Evolutionary conservation across 148 eudicot species (phyloP).

Genomic region (Cornus florida): DNA sequence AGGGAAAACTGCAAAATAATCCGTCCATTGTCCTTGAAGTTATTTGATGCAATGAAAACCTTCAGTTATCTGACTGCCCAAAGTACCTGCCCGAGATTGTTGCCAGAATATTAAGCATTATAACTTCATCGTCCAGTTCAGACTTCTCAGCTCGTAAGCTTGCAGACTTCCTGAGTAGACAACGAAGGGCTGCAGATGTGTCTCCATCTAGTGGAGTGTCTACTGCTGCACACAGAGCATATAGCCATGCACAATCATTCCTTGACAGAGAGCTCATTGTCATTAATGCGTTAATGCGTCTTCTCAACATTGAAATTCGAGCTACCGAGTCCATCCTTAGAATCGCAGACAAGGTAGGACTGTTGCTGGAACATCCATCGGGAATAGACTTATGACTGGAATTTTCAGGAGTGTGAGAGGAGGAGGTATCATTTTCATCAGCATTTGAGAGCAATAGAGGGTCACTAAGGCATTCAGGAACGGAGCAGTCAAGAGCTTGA

Average conservation of each 20-base stretch:
- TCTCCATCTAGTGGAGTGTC: slow-evolving; percentile 83
- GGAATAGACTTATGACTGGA: slow-evolving; percentile 12
- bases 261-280: slow-evolving; percentile 36
- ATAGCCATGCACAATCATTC: slow-evolving; percentile 71
- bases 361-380: slow-evolving; percentile 13
- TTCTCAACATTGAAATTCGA: slow-evolving; percentile 57
- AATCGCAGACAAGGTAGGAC: slow-evolving; percentile 55
- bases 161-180: slow-evolving; percentile 74
- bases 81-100: slow-evolving; percentile 73
- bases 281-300: slow-evolving; percentile 46
- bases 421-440: slow-evolving; percentile 3
- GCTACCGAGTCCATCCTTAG: slow-evolving; percentile 63
- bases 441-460: background rate
- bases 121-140: slow-evolving; percentile 70
- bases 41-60: no score
- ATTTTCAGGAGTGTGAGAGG: slow-evolving; percentile 3
- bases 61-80: slow-evolving; percentile 59
- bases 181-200: slow-evolving; percentile 72
- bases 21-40: no score
- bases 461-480: slow-evolving; percentile 5
- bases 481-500: background rate
- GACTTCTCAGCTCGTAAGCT: slow-evolving; percentile 64
- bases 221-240: slow-evolving; percentile 72
- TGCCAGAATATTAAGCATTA: slow-evolving; percentile 71
- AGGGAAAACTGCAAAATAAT: no score